These are phyloP conservation scores for Fusarium palustre DNA, from an alignment of 2,329 filamentous ascomycete genomes.

Conservation along the genomic window DNA sequence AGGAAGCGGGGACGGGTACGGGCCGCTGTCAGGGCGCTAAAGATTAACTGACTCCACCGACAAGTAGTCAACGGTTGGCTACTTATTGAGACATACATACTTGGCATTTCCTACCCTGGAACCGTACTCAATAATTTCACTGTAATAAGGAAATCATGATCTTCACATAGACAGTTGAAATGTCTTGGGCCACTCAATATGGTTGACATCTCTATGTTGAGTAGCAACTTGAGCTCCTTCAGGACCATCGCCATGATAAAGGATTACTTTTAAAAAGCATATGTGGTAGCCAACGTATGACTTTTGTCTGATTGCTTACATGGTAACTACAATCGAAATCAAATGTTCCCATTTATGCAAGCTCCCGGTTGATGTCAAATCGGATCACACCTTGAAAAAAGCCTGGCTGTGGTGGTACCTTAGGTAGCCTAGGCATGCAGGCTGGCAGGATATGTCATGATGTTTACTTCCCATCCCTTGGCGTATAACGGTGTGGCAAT, in stretches of 20 bases:
- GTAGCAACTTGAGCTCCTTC: neutral
- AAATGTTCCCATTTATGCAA: neutral
- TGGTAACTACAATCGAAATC: neutral
- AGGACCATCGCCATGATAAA: neutral
- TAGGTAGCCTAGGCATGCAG: too few relatives aligned
- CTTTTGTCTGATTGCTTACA: neutral
- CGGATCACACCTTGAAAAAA: neutral
- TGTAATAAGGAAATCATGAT: neutral
- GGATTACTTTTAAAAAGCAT: neutral
- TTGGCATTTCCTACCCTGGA: constrained; percentile 1
- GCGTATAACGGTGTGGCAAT: neutral
- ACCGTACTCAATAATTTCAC: neutral
- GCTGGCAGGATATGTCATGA: too few relatives aligned
- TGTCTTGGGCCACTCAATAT: too few relatives aligned
- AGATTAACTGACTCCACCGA: constrained; percentile 11
- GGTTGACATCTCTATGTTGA: neutral
- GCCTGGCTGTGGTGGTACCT: neutral
- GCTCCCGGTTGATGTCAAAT: neutral
- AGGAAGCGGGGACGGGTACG: constrained; percentile 33
- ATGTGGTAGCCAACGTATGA: neutral
- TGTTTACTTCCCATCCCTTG: neutral
- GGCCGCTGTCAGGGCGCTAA: constrained; percentile 33
- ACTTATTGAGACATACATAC: neutral
- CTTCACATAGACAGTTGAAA: neutral
- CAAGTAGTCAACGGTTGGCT: neutral